Evolutionary conservation across 345 rosid genomes (phyloP), one percentile per base, ranked within the genome.

Genomic region (Aquilaria sinensis): DNA sequence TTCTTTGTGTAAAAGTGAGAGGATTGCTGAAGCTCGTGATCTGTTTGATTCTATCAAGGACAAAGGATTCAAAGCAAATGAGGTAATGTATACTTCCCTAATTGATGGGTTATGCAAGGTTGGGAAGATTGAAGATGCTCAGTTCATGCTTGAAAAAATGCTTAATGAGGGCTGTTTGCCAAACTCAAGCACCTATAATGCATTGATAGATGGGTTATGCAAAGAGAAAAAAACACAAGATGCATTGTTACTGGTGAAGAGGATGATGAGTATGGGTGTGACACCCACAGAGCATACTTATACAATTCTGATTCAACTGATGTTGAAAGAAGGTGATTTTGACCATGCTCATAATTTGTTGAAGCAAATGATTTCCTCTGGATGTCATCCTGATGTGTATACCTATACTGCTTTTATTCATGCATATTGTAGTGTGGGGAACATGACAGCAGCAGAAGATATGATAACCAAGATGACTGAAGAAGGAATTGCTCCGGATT

Each of bases 31-130:
- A 81, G 98, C 96, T 50, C 57, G 64, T 66, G 54, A 12, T 43
- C 31, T 92, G 47, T 87, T 92, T 62, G 82, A 82, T 76, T 83
- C 93, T 72, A 87, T 92, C 53, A 74, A 84, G 72, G 82, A 70
- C 58, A 81, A 82, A 78, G 89, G 91, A 51, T 67, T 89, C 48
- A 71, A 70, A 50, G 81, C 87, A 53, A 85, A 87, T 76, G 96
- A 83, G 69, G 85, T 92, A 55, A 85, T 92, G 51, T 89, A 80
- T 79, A 87, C 98, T 50, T 76, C 95, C 58, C 56, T 92, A 74
- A 86, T 92, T 73, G 95, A 92, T 79, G 94, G 94, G 14, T 83
- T 73, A 67, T 86, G 98, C 78, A 89, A 87, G 77, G 75, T 77
- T 37, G 89, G 82, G 67, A 78, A 75, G 68, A 41, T 75, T 51